Evolutionary conservation across 306 rosid genomes (phyloP), one percentile per base, ranked within the genome.

Genomic region (Pyrus communis): DNA sequence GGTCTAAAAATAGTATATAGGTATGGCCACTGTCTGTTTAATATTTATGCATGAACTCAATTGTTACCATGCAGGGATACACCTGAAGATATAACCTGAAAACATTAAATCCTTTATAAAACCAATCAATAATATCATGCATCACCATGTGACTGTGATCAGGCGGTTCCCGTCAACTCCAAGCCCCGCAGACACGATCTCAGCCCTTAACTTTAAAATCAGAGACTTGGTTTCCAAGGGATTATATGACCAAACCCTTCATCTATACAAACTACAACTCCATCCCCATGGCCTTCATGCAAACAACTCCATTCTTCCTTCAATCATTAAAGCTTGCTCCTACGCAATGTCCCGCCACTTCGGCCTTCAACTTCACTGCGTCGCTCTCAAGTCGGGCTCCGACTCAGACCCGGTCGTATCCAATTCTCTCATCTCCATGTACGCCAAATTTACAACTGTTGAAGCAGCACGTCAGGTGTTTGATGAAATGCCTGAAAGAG

Each of bases 381-480:
- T 79, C 15, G 76, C 82, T 64, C 80, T 88, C 75, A 87, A 84
- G 77, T 27, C 83, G 11, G 89, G 86, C 19, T 85, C 67, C 8
- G 58, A 54, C 19, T 67, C 85, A 0, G 90, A 91, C 51, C 4
- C 81, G 3, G 79, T 87, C 25, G 81, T 87, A 45, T 79, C 90
- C 55, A 91, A 91, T 71, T 88, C 96, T n/a, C 81, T 91, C 67
- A 79, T 88, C 23, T 77, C 93, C 11, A 75, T 89, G 89, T 88
- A 85, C 62, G 83, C 89, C 0, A 91, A 87, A 73, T 79, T 79
- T 78, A 77, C 80, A 1, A 74, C 79, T 3, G 43, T 59, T 0
- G n/a, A 61, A 31, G 82, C 82, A 0, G 91, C 96, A 73, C 77
- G 82, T 3, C 67, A 75, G 21, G 71, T 87, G 93, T 91, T 91